Evolutionary conservation across 129 eudicot genomes (phyloP), one percentile per base, ranked within the genome.

Genomic region (Sambucus nigra): DNA sequence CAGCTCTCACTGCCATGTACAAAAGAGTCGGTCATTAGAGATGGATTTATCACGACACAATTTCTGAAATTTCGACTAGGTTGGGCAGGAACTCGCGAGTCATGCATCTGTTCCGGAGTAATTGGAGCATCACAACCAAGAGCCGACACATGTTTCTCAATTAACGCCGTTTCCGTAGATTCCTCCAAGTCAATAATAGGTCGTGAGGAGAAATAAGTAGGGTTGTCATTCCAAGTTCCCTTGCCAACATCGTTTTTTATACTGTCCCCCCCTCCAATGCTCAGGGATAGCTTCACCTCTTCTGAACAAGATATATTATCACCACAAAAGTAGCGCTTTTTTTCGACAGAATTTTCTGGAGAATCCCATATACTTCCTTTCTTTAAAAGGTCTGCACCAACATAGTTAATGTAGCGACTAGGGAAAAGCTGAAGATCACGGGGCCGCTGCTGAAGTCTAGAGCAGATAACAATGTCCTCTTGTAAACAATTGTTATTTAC

Each of bases 271-370:
- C 35, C 4, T 39, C 76, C 79, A 46, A 75, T 67, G 69, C 76
- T 63, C 66, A 81, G 65, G 53, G 74, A 55, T 70, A 80, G 83
- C 35, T 78, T 51, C 39, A 69, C 59, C 59, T 71, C 78, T 33
- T 68, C 78, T n/a, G 46, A 53, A 69, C 57, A 63, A 25, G 26
- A 55, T 55, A 15, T 62, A 31, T 54, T 45, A 6, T 63, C 66
- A 56, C 57, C 53, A 51, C 24, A 47, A 25, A 38, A 59, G n/a
- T 53, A 31, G 45, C 47, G 25, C 46, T 45, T 67, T 21, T 24
- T 18, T 35, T 44, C 69, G 19, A 24, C 33, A 42, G 51, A 59
- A n/a, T 16, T 49, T 47, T 44, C 45, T 18, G 46, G 17, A 51
- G 39, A 20, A 51, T 24, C 47, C 52, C 9, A 29, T 11, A 28